Evolutionary conservation across 352 stramenopile genomes (phyloP).

Genomic region (Elongisporangium anandrum): DNA sequence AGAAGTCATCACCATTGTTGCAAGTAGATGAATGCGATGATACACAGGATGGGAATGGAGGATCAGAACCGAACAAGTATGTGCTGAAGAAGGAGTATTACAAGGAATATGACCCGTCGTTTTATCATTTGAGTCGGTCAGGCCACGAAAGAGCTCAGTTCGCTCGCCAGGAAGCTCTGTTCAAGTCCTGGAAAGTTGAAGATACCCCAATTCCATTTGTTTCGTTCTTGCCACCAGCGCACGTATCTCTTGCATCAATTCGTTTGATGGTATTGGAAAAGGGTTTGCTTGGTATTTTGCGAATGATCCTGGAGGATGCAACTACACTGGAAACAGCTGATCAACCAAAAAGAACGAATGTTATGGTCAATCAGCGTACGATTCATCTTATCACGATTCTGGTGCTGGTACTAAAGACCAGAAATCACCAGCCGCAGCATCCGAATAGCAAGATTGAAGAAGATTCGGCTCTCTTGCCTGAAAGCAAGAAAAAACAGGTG

Average conservation of each 20-base stretch:
- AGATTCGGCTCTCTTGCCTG: constrained; percentile 11
- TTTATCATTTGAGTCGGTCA: constrained; percentile 73
- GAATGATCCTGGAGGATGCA: constrained; percentile 62
- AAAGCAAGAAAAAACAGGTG: constrained; percentile 47
- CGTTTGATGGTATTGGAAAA: constrained; percentile 63
- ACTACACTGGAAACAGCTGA: constrained; percentile 14
- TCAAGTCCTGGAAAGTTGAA: constrained; percentile 75
- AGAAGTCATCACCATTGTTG: constrained; percentile 27
- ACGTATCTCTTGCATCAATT: constrained; percentile 46
- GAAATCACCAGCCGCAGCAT: constrained; percentile 11
- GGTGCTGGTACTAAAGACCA: constrained; percentile 53
- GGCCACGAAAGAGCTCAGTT: constrained; percentile 80
- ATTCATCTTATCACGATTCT: constrained; percentile 69
- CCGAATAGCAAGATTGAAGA: constrained; percentile 10
- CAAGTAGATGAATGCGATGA: constrained; percentile 25
- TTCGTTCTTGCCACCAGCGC: constrained; percentile 40
- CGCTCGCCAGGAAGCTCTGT: constrained; percentile 73
- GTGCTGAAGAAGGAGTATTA: constrained; percentile 75
- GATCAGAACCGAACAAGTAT: constrained; percentile 75
- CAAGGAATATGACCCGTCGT: constrained; percentile 76
- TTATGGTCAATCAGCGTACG: constrained; percentile 58
- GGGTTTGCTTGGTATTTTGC: constrained; percentile 55
- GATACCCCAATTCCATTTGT: constrained; percentile 68
- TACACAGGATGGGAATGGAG: constrained; percentile 20
- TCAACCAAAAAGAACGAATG: constrained; percentile 48